These are phyloP conservation scores for Daldinia childiae DNA, from an alignment of 495 filamentous ascomycete species.

Conservation along the genomic window DNA sequence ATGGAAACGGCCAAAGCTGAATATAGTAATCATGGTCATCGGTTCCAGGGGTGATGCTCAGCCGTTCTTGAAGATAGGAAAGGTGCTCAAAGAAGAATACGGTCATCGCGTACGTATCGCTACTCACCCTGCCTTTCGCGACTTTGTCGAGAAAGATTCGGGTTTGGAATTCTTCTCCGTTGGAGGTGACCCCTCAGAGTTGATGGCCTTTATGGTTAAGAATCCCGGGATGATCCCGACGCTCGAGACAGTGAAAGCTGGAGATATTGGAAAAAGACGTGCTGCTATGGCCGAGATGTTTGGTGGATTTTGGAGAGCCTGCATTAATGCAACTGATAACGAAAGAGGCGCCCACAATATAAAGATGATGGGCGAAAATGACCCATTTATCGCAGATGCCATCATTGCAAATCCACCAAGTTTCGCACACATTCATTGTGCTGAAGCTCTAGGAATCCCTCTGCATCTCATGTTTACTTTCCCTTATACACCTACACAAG, in stretches of 20 bases:
- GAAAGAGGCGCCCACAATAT: constrained; percentile 61
- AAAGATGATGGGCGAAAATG: constrained; percentile 61
- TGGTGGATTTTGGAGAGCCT: constrained; percentile 69
- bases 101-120: constrained; percentile 76
- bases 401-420: constrained; percentile 75
- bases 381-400: constrained; percentile 74
- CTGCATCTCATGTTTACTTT: constrained; percentile 73
- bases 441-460: constrained; percentile 70
- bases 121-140: constrained; percentile 72
- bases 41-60: constrained; percentile 80
- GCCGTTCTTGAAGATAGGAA: constrained; percentile 76
- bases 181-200: constrained; percentile 74
- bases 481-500: constrained; percentile 69
- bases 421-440: constrained; percentile 73
- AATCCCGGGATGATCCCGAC: constrained; percentile 76
- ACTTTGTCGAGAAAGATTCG: constrained; percentile 70
- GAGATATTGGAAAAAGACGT: constrained; percentile 68
- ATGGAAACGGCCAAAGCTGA: constrained; percentile 61
- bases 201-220: constrained; percentile 87
- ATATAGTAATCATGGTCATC: constrained; percentile 83
- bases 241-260: constrained; percentile 69
- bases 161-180: constrained; percentile 77
- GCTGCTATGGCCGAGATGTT: constrained; percentile 71
- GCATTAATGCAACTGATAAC: constrained; percentile 65
- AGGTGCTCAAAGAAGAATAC: constrained; percentile 71